Evolutionary conservation across 345 rosid species (phyloP).

Genomic region (Citrus hindsii): DNA sequence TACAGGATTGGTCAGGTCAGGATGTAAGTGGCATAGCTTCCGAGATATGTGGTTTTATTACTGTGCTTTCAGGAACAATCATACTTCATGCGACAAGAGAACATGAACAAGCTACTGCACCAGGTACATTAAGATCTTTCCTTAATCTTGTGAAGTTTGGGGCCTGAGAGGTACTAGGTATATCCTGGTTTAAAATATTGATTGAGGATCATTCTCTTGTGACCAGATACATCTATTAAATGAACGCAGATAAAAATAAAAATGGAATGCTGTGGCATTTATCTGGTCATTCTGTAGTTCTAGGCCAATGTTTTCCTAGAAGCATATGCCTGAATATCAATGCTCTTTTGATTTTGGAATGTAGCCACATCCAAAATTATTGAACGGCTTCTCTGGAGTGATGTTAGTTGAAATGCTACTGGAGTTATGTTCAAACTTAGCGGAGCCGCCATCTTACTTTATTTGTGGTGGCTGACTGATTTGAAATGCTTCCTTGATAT

Average conservation of each 20-base stretch:
- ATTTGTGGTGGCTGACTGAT: neutral
- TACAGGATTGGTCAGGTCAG: constrained; percentile 93
- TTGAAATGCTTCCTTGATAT: neutral
- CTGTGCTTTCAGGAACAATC: constrained; percentile 78
- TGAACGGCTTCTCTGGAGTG: neutral
- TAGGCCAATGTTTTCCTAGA: neutral
- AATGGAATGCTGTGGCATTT: neutral
- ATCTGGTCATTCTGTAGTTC: neutral
- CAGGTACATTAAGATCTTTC: constrained; percentile 35
- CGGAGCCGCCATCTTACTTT: neutral
- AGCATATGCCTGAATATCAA: neutral
- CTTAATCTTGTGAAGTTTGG: neutral
- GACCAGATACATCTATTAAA: neutral
- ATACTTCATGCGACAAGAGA: constrained; percentile 84
- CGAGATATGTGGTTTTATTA: constrained; percentile 88
- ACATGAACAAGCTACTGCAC: constrained; percentile 56
- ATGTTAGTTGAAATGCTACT: neutral
- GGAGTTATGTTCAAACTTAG: neutral
- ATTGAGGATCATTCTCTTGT: neutral
- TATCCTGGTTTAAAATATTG: neutral
- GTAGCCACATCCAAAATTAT: neutral
- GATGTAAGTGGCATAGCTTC: constrained; percentile 67
- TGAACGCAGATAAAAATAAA: neutral
- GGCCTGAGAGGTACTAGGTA: neutral
- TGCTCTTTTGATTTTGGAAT: neutral